These are phyloP conservation scores for Coelastrella sp. DNA, from an alignment of 139 green algal genomes.

Conservation along the genomic window DNA sequence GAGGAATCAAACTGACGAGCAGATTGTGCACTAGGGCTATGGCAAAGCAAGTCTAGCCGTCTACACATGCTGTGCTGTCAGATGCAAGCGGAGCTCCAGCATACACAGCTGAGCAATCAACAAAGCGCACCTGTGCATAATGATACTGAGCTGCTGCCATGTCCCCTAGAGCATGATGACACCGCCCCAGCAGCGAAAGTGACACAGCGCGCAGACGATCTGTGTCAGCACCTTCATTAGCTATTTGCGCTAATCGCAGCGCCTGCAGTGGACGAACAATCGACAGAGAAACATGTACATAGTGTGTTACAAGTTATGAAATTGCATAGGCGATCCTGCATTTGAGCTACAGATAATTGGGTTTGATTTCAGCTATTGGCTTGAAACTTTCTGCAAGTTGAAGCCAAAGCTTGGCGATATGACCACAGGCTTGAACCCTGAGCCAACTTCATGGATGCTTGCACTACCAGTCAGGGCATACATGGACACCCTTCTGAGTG, in stretches of 20 bases:
- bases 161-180: conserved; percentile 62
- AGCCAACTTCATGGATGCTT: too few species aligned
- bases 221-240: conserved; percentile 64
- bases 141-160: conserved; percentile 48
- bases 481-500: too few species aligned
- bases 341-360: neutral
- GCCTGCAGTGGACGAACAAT: too few species aligned
- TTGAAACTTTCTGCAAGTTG: too few species aligned
- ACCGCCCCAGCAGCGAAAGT: conserved; percentile 66
- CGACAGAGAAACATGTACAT: neutral
- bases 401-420: too few species aligned
- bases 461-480: too few species aligned
- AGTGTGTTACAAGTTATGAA: neutral
- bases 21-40: too few species aligned
- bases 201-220: conserved; percentile 63
- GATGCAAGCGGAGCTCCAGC: neutral
- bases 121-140: conserved; percentile 28
- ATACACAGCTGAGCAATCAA: neutral
- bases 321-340: neutral
- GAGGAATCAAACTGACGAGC: too few species aligned
- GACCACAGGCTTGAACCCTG: too few species aligned
- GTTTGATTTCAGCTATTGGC: neutral
- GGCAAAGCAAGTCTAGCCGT: too few species aligned
- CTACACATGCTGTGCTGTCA: neutral
- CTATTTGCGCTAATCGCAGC: conserved; percentile 62